phyloP scores from a whole-genome alignment of 306 rosid species.

The Arachis stenosperma region DNA sequence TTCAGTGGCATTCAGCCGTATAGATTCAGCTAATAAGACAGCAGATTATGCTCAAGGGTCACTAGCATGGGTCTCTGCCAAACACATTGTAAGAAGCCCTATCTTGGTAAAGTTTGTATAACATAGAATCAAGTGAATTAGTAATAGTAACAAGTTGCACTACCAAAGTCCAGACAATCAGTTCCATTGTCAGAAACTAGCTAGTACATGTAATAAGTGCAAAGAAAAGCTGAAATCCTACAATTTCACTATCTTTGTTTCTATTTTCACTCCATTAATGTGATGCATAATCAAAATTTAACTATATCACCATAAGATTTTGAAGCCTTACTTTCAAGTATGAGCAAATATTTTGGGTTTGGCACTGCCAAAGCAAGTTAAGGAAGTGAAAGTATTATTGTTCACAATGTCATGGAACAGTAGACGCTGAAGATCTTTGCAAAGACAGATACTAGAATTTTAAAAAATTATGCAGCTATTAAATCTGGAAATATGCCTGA shows the following conservation, averaged over 20 bases:
- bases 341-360: not conserved
- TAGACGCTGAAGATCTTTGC: not conserved
- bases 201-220: constrained; percentile 2
- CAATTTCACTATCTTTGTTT: constrained; percentile 12
- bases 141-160: constrained; percentile 30
- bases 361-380: not conserved
- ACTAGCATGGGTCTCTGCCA: constrained; percentile 58
- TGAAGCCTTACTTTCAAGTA: not conserved
- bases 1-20: constrained; percentile 54
- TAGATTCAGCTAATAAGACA: constrained; percentile 34
- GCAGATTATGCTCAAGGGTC: constrained; percentile 55
- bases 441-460: not conserved
- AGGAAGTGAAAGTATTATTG: not conserved
- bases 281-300: not conserved
- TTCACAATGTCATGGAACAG: not conserved
- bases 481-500: not conserved
- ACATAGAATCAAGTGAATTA: constrained; percentile 19
- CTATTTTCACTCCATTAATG: constrained; percentile 11
- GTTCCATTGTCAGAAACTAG: constrained; percentile 22
- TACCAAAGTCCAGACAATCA: constrained; percentile 12
- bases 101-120: constrained; percentile 50
- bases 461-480: not conserved
- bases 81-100: constrained; percentile 57
- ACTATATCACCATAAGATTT: constrained; percentile 11
- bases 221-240: not conserved